Evolutionary conservation across 441 rosid species (phyloP), one percentile per base, ranked within the genome.

Genomic region (California macrophylla): DNA sequence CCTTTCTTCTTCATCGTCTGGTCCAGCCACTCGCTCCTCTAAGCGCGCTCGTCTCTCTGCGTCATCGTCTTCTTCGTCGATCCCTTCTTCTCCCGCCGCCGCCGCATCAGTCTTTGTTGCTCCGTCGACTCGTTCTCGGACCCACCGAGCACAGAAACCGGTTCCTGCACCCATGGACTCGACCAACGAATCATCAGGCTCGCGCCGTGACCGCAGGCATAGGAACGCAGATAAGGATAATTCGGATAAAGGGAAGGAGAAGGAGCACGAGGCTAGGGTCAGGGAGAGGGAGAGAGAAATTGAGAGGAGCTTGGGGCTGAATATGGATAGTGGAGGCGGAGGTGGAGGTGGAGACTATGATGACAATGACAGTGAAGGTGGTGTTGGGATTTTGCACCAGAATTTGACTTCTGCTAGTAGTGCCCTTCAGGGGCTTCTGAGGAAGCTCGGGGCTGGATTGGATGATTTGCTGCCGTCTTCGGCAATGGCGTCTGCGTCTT

Each of bases 391-490:
- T 69, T 82, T 92, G 81, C 95, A 86, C 72, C 98, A 89, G 74
- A 95, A 92, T 79, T 83, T 91, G 80, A 87, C 90, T 13, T 88
- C 99, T 3, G 97, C 99, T 1, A 92, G 98, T 75, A 95, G 91
- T 72, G 99, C 99, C 3, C 82, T 95, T 5, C 99, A 95, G 74
- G 99, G 99, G 7, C 72, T 95, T 40, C 76, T 95, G 28, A 83
- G 98, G 56, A 95, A 92, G 90, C 92, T 95, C 21, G 98, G 98
- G 6, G 97, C 99, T 2, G 99, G 98, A 3, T 75, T 95, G 38
- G 99, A 95, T 61, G 99, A 95, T 80, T 76, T 95, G 75, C 79
- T 95, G 64, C 99, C 99, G 0, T 86, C 97, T 0, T 76, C 92
- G 0, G 95, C 82, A 0, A 83, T 89, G 71, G 92, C 92, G 29